These are phyloP conservation scores for Adenanthera pavonina DNA, from an alignment of 306 rosid genomes.

Conservation along the genomic window DNA sequence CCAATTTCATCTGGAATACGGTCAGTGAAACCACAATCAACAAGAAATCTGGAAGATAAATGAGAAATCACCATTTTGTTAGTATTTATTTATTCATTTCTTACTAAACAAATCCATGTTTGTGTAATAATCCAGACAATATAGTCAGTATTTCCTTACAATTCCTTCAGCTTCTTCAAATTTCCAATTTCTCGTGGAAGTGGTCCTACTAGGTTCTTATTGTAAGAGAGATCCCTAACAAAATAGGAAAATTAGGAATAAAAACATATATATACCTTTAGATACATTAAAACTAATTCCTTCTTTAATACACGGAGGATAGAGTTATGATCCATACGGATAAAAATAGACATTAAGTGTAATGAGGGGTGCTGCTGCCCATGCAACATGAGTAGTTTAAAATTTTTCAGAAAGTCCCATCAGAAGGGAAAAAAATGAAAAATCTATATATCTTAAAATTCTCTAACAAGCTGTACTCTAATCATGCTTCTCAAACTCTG, in stretches of 20 bases:
- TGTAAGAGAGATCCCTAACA: conserved; percentile 63
- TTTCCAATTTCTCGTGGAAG: conserved; percentile 57
- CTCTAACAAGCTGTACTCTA: neutral
- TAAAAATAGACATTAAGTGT: neutral
- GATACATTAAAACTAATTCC: conserved; percentile 9
- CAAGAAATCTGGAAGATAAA: conserved; percentile 49
- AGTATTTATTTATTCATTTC: neutral
- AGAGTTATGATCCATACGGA: neutral
- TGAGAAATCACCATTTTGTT: conserved; percentile 13
- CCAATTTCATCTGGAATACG: conserved; percentile 62
- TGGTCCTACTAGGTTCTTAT: conserved; percentile 47
- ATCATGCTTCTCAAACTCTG: neutral
- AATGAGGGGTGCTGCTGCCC: neutral
- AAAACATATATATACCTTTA: neutral
- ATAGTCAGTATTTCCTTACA: conserved; percentile 48
- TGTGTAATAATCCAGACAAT: neutral
- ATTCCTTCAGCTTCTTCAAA: conserved; percentile 48
- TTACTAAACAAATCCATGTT: neutral
- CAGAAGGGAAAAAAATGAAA: neutral
- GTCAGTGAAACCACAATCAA: conserved; percentile 64
- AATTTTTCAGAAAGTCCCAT: neutral
- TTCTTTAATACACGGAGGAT: conserved; percentile 6
- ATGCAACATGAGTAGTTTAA: neutral
- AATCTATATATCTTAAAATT: too few relatives aligned
- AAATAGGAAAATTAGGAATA: conserved; percentile 13